phyloP scores from a whole-genome alignment of 495 filamentous ascomycete species.

The Hypomontagnella submonticulosa region DNA sequence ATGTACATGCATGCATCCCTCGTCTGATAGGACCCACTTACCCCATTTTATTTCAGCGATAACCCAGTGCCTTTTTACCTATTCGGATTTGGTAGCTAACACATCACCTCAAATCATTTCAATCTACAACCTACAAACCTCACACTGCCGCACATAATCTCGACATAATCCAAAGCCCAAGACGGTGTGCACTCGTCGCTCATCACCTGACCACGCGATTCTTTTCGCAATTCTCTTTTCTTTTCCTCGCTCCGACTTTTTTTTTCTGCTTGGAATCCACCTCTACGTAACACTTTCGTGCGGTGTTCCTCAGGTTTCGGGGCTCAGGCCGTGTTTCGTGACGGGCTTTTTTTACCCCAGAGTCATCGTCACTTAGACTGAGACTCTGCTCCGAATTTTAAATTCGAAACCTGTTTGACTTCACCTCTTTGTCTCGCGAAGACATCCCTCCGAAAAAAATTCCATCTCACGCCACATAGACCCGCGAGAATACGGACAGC shows the following conservation, averaged over 20 bases:
- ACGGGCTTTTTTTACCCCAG: neutral
- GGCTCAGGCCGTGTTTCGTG: too few species aligned
- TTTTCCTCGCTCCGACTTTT: neutral
- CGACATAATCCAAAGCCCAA: neutral
- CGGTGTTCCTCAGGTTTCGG: too few species aligned
- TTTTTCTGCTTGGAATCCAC: too few species aligned
- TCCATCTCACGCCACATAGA: neutral
- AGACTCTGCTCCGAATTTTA: slow-evolving; percentile 5
- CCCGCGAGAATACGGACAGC: neutral
- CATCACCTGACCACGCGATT: slow-evolving; percentile 28
- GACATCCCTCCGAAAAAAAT: slow-evolving; percentile 9
- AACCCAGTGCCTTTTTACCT: neutral
- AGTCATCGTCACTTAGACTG: neutral
- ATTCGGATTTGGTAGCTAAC: slow-evolving; percentile 7
- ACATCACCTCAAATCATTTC: slow-evolving; percentile 12
- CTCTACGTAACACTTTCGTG: too few species aligned
- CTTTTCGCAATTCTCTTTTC: neutral
- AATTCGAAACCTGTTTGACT: slow-evolving; percentile 14
- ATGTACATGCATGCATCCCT: slow-evolving; percentile 11
- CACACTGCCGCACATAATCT: neutral
- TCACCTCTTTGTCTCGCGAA: slow-evolving; percentile 23
- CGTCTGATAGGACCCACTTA: slow-evolving; percentile 19
- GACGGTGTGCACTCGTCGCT: neutral
- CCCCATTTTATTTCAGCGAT: slow-evolving; percentile 16
- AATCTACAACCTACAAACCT: neutral